Base-by-base conservation (phyloP, 495 filamentous ascomycete species). In the Gamarada debralockiae region DNA sequence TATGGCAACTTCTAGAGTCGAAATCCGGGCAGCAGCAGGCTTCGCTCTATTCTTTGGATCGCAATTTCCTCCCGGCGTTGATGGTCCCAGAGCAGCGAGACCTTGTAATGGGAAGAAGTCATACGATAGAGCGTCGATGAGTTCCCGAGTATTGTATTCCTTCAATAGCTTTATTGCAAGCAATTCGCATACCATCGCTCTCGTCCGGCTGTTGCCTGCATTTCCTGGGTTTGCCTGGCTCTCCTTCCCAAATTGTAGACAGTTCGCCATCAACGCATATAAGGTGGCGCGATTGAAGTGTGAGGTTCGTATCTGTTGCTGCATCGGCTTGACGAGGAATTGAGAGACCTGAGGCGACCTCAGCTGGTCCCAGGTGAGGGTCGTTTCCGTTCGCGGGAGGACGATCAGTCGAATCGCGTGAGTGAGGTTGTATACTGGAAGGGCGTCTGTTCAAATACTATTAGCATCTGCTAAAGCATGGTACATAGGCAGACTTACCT, bases 331-430 rank as follows among this genome's bases (percentile, higher is more conserved):
- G 60, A 96, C 78, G 20, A 97, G 76, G 65, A 97, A 97, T 67
- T 95, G 90, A 14, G 90, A 96, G 29, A 97, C 86, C 65, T 97
- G 92, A 6, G 92, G 92, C 9, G 92, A 95, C 44, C 92, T 81
- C 55, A 97, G 73, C 67, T 97, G 92, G 53, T 96, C 92, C 91
- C 91, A 97, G n/a, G 88, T 84, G 46, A 97, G 69, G 0, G 88
- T 92, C 3, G 92, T 96, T 67, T 97, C 92, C 68, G 89, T 92
- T 66, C 86, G 80, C 18, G 87, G 75, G 45, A 86, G 76, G 40
- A 97, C 83, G 37, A 96, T 72, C 17, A 87, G 80, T 50, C 92
- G 87, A 45, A 96, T 92, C 12, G 86, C 79, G 71, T 96, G 92
- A 34, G 89, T 93, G 55, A 93, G 78, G 61, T 86, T 87, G 73